Base-by-base conservation (phyloP, 352 stramenopile species). In the Pythium volutum region DNA sequence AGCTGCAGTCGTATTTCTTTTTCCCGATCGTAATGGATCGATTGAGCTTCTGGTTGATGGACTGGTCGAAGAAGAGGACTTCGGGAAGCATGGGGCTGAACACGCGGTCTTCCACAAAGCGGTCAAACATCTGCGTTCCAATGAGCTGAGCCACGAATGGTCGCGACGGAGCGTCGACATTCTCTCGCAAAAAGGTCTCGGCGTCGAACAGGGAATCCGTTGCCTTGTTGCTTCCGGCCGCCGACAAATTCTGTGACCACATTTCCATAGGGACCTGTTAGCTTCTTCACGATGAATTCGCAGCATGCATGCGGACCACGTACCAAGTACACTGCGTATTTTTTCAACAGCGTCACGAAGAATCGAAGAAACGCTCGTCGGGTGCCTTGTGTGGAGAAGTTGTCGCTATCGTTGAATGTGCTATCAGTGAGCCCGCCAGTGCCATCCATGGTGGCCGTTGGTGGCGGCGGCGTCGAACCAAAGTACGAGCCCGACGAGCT, bases 31-130 rank as follows among this genome's bases (percentile, higher is more conserved):
- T 77, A 34, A 87, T 62, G 12, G 79, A 90, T 5, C 84, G 81
- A 53, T 93, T 93, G 45, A 91, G 79, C 62, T 94, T 94, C 57
- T 91, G 81, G 53, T 88, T 90, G 59, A 94, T 94, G 10, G 84
- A 91, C 60, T 91, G 81, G 45, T 94, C 84, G 49, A 94, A 94
- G 66, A 94, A 94, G 4, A 85, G 50, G 46, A 94, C 84, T 62
- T 94, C 81, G 1, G 82, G 67, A 31, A 91, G 67, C 36, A 76
- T 63, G 20, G 77, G 69, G 58, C 78, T 87, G 47, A 87, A 82
- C 20, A 87, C 71, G 16, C 84, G 79, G 45, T 94, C 84, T 74
- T 91, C 80, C 53, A 88, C 78, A 50, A 94, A 94, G 3, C 84
- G 82, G 60, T 92, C 77, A 59, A 94, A 94, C 82, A 94, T 92